Evolutionary conservation across 257 asterid genomes (phyloP).

Genomic region (Voacanga thouarsii): DNA sequence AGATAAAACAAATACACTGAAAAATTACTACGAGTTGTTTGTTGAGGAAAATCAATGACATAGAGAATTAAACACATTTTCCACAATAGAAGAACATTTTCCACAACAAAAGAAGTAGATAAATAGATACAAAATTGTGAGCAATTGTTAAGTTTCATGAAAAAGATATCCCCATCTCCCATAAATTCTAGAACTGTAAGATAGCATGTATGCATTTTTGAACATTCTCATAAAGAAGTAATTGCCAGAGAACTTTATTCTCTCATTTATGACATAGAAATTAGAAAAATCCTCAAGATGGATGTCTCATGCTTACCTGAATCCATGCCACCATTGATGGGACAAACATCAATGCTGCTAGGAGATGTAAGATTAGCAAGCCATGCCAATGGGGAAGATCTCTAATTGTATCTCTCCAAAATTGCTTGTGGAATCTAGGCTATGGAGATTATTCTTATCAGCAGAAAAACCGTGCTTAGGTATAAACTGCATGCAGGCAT

Average conservation of each 20-base stretch:
- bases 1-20: no score
- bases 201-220: neutral
- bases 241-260: no score
- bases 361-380: slow-evolving; percentile 70
- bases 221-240: neutral
- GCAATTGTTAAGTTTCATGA: no score
- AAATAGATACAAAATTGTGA: no score
- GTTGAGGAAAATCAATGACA: no score
- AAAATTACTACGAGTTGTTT: no score
- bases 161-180: neutral
- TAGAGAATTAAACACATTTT: no score
- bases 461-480: slow-evolving; percentile 32
- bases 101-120: no score
- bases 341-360: slow-evolving; percentile 71
- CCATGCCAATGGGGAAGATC: slow-evolving; percentile 87
- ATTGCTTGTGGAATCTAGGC: slow-evolving; percentile 64
- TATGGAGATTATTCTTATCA: slow-evolving; percentile 36
- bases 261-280: no score
- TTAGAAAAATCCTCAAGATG: neutral
- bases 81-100: no score
- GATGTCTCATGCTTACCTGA: slow-evolving; percentile 50
- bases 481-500: slow-evolving; percentile 32
- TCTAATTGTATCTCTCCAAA: slow-evolving; percentile 74
- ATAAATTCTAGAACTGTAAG: neutral
- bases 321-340: slow-evolving; percentile 92